phyloP scores from a whole-genome alignment of 768 basidiomycete genomes.

The Macrolepiota fuliginosa region DNA sequence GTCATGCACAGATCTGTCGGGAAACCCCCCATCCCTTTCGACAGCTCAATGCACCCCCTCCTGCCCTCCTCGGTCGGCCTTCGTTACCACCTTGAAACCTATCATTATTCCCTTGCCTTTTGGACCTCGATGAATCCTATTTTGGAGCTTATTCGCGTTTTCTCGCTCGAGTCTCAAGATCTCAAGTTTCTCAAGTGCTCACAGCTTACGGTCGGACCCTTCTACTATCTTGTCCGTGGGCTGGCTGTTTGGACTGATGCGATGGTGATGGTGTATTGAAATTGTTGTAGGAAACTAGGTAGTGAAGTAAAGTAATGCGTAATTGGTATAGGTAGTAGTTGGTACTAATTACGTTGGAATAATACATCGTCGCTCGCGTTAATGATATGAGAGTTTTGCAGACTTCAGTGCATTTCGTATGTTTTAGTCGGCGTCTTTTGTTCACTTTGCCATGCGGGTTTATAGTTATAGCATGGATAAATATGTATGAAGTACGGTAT shows the following conservation, averaged over 20 bases:
- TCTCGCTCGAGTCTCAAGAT: background rate
- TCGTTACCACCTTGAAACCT: conserved; percentile 2
- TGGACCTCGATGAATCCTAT: background rate
- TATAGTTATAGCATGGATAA: no score
- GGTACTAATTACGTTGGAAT: background rate
- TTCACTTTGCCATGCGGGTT: background rate
- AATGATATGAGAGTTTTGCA: background rate
- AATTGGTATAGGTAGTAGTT: background rate
- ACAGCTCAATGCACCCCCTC: background rate
- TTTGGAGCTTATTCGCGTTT: background rate
- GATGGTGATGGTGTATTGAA: conserved; percentile 1
- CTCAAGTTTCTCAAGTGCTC: background rate
- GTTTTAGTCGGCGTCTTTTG: background rate
- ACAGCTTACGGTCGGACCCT: background rate
- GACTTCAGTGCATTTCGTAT: background rate
- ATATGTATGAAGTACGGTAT: no score
- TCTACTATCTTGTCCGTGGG: background rate
- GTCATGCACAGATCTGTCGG: background rate
- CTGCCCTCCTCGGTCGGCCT: background rate
- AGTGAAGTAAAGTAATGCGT: background rate
- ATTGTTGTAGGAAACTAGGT: background rate
- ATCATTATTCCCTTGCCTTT: conserved; percentile 13
- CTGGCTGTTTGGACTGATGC: background rate
- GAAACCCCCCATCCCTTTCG: background rate
- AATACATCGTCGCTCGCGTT: background rate